Percentiles rank a stretch among this genome's conserved stretches.
Conservation (phyloP, 1,284 basidiomycete genomes). For the Phenoliferia sp. region DNA sequence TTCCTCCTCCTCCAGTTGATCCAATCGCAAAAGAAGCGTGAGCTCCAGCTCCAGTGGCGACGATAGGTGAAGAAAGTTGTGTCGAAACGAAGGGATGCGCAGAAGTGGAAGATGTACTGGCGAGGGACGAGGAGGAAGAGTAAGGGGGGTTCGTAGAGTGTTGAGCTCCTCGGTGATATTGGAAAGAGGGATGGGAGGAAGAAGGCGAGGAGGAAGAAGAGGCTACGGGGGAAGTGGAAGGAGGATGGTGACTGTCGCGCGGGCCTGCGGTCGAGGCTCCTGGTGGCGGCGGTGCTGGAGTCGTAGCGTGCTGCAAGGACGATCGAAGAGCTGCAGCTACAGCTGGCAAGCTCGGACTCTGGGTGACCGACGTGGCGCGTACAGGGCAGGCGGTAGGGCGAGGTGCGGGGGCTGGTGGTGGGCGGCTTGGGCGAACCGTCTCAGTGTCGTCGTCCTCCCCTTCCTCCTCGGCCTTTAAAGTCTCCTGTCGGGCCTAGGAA, state of each 20-base stretch:
- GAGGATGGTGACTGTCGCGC: neutral
- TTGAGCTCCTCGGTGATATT: neutral
- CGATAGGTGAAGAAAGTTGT: neutral
- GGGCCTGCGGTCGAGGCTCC: neutral
- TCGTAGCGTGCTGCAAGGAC: neutral
- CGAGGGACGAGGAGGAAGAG: neutral
- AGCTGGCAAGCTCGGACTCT: no score
- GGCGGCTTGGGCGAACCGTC: neutral
- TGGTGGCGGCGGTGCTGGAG: neutral
- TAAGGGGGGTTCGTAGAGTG: neutral
- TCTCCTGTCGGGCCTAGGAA: constrained; percentile 25
- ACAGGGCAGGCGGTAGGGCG: neutral
- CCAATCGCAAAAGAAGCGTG: no score
- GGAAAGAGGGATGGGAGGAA: neutral
- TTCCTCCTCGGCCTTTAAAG: constrained; percentile 31
- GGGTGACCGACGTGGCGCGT: neutral
- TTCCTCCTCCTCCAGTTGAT: neutral
- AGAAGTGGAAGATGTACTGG: neutral
- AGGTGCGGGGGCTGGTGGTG: neutral
- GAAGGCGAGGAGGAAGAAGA: neutral
- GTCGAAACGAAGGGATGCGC: neutral
- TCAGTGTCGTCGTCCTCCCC: constrained; percentile 27
- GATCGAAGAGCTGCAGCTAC: neutral
- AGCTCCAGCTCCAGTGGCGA: no score
- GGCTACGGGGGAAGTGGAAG: neutral